phyloP scores from a whole-genome alignment of 1,284 basidiomycete species.

The Microbotryomycetes sp. region DNA sequence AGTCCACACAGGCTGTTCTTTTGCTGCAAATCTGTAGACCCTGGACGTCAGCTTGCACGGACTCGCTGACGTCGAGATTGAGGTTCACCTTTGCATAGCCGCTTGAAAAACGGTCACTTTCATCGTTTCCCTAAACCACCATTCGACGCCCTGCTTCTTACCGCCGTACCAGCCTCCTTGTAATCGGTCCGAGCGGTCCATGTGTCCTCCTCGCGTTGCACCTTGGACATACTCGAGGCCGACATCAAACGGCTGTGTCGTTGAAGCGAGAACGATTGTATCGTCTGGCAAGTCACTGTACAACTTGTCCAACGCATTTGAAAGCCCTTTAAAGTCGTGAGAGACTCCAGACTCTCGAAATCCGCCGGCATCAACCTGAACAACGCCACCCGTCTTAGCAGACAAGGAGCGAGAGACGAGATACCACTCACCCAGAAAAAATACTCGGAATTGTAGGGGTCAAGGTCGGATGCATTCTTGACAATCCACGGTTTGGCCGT shows the following conservation, averaged over 20 bases:
- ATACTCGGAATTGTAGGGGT: slow-evolving; percentile 30
- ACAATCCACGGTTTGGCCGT: slow-evolving; percentile 35
- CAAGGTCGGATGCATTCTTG: slow-evolving; percentile 15
- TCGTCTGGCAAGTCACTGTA: slow-evolving; percentile 25
- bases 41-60: no score
- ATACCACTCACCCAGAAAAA: slow-evolving; percentile 30
- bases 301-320: slow-evolving; percentile 17
- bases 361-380: slow-evolving; percentile 30
- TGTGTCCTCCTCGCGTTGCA: slow-evolving; percentile 6
- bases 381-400: no score
- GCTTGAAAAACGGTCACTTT: slow-evolving; percentile 27
- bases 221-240: slow-evolving; percentile 15
- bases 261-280: slow-evolving; percentile 28
- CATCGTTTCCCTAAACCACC: slow-evolving; percentile 31
- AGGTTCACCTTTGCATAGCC: slow-evolving; percentile 14
- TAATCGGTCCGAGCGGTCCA: slow-evolving; percentile 28
- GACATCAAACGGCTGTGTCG: slow-evolving; percentile 19
- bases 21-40: slow-evolving; percentile 26
- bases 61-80: no score
- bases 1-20: slow-evolving; percentile 35
- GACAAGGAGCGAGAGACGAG: no score
- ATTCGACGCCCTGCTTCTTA: slow-evolving; percentile 20
- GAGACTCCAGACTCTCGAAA: slow-evolving; percentile 22
- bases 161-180: slow-evolving; percentile 35
- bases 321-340: slow-evolving; percentile 24